Evolutionary conservation across 306 rosid genomes (phyloP), one percentile per base, ranked within the genome.

Genomic region (Vicia villosa): DNA sequence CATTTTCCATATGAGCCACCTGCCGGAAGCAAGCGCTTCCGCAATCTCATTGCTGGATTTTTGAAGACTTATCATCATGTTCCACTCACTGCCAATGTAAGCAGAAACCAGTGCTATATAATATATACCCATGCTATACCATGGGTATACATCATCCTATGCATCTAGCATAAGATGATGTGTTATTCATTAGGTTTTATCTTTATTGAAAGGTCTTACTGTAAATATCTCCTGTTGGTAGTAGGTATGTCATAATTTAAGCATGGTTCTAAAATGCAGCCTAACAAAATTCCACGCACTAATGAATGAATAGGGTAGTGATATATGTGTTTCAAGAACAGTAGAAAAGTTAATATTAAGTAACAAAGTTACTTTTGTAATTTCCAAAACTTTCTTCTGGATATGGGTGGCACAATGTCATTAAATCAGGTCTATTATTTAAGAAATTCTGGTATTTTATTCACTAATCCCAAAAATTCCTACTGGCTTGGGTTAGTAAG

Each of bases 21-120:
- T 1, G 95, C 94, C 10, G 99, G 99, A 82, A 88, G 86, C 86
- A 88, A 78, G 69, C 87, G 72, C n/a, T 94, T 94, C 55, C 92
- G 99, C 57, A 87, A 74, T 76, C 96, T 91, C 75, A 85, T 94
- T 83, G 97, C 97, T 69, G 91, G 89, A 15, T 94, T 94, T 74
- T 73, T 94, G 85, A 94, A 91, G 84, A 91, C 96, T 19, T 94
- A 94, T 88, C 99, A 94, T 76, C 95, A 93, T 45, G 69, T 91
- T 73, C 99, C 97, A 49, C 88, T 94, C 60, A 83, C 68, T 56
- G 75, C 89, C 20, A 74, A 77, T 58, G 99, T 94, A 94, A 88
- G 96, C 76, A 77, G 72, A 75, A 66, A 26, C 6, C 8, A 24
- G 26, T 77, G 45, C 16, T 67, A 15, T 47, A 66, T 64, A 69